These are phyloP conservation scores for Trichophyton simii DNA, from an alignment of 2,329 filamentous ascomycete genomes.

Conservation along the genomic window DNA sequence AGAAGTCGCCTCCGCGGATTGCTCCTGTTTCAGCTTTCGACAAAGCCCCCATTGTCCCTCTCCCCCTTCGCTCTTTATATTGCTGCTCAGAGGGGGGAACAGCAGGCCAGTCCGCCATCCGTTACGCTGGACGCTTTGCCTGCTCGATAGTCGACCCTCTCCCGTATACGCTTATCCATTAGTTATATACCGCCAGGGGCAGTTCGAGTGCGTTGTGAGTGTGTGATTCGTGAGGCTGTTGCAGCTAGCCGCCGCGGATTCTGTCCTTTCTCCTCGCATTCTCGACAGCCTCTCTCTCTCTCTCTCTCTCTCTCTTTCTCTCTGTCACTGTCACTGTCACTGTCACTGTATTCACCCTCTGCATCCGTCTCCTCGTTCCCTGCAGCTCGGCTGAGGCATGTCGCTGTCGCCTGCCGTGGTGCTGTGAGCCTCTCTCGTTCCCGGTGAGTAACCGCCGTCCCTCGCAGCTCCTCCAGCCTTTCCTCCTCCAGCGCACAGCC, in stretches of 20 bases:
- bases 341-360: background rate
- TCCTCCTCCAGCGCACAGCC: background rate
- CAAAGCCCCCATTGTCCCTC: background rate
- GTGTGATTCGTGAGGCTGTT: conserved; percentile 3
- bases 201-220: too few relatives aligned
- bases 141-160: background rate
- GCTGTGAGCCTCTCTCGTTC: background rate
- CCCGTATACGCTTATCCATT: background rate
- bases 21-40: background rate
- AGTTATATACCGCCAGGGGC: background rate
- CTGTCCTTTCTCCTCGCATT: background rate
- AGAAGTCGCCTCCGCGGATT: background rate
- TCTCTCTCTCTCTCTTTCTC: background rate
- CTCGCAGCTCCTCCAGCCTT: background rate
- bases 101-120: background rate
- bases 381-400: background rate
- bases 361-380: background rate
- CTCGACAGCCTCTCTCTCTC: background rate
- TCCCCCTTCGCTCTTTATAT: background rate
- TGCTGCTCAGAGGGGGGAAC: background rate
- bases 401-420: background rate
- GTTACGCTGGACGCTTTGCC: background rate
- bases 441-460: background rate
- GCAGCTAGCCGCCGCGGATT: background rate
- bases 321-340: background rate